Conservation (phyloP, 2,329 filamentous ascomycete genomes). For the Trichocomaceae sp. region DNA sequence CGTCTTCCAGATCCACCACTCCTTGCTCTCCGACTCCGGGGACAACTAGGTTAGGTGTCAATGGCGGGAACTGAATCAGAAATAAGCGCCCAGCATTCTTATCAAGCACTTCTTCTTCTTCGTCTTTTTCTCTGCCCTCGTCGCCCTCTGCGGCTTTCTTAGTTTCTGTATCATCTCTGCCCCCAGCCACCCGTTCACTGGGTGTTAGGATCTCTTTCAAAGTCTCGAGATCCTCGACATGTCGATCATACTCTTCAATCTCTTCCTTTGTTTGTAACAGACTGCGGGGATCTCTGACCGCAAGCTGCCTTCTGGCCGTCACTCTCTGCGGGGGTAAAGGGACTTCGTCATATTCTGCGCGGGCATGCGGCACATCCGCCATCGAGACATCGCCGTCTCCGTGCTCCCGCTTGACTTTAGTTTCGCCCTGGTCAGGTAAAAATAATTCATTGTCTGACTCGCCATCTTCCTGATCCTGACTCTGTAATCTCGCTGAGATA, state of each 20-base stretch:
- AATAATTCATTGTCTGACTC: conserved; percentile 29
- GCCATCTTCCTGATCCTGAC: conserved; percentile 27
- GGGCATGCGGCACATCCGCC: conserved; percentile 21
- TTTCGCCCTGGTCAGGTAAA: conserved; percentile 17
- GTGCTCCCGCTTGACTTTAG: conserved; percentile 49
- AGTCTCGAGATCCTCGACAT: conserved; percentile 34
- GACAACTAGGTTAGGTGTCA: conserved; percentile 51
- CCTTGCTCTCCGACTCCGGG: conserved; percentile 20
- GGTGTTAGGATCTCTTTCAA: conserved; percentile 33
- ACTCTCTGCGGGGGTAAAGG: conserved; percentile 28
- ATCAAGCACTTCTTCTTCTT: conserved; percentile 27
- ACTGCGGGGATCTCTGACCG: conserved; percentile 26
- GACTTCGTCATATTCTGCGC: conserved; percentile 18
- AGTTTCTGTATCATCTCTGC: conserved; percentile 15
- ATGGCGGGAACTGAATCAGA: conserved; percentile 58
- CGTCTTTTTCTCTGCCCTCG: conserved; percentile 18
- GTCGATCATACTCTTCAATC: conserved; percentile 37
- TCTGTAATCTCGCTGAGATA: conserved; percentile 37
- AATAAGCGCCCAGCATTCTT: conserved; percentile 51
- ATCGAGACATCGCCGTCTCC: conserved; percentile 42
- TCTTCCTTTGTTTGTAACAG: conserved; percentile 37
- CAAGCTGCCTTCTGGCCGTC: conserved; percentile 29
- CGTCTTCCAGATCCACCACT: conserved; percentile 11
- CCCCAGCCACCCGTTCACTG: conserved; percentile 14
- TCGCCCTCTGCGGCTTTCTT: conserved; percentile 15